These are phyloP conservation scores for Trichomonascaceae sp. DNA, from an alignment of 1,139 yeast species.

Conservation along the genomic window DNA sequence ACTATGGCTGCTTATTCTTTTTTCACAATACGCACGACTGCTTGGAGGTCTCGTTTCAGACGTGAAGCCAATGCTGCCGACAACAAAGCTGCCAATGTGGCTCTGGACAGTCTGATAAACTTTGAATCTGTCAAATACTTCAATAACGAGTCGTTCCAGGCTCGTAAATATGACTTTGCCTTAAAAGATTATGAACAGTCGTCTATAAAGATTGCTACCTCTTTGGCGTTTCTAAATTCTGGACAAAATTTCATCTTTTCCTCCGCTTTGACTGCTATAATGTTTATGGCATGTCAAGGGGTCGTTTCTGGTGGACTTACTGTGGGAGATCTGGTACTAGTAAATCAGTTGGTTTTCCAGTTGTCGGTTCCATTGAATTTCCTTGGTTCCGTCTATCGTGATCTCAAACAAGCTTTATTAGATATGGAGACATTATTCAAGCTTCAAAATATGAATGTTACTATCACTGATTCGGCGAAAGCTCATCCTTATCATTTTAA, in stretches of 20 bases:
- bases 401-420: constrained; percentile 72
- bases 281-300: constrained; percentile 98
- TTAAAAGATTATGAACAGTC: constrained; percentile 72
- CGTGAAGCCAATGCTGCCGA: constrained; percentile 91
- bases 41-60: constrained; percentile 94
- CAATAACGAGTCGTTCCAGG: constrained; percentile 79
- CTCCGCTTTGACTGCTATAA: constrained; percentile 88
- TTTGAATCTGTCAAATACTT: constrained; percentile 93
- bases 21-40: constrained; percentile 86
- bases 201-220: constrained; percentile 83
- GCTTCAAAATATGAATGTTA: constrained; percentile 63
- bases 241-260: constrained; percentile 94
- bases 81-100: constrained; percentile 89
- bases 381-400: constrained; percentile 91
- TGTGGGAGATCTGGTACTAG: constrained; percentile 94
- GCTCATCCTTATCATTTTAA: constrained; percentile 55
- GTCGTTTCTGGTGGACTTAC: constrained; percentile 75
- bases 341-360: constrained; percentile 93
- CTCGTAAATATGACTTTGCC: constrained; percentile 73
- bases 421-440: constrained; percentile 27
- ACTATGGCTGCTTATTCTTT: constrained; percentile 85
- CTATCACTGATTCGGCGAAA: constrained; percentile 52
- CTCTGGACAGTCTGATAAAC: constrained; percentile 87
- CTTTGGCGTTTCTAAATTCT: constrained; percentile 80
- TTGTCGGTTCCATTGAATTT: constrained; percentile 90